Conservation (phyloP, 805 yeast species). For the Teunomyces stri region DNA sequence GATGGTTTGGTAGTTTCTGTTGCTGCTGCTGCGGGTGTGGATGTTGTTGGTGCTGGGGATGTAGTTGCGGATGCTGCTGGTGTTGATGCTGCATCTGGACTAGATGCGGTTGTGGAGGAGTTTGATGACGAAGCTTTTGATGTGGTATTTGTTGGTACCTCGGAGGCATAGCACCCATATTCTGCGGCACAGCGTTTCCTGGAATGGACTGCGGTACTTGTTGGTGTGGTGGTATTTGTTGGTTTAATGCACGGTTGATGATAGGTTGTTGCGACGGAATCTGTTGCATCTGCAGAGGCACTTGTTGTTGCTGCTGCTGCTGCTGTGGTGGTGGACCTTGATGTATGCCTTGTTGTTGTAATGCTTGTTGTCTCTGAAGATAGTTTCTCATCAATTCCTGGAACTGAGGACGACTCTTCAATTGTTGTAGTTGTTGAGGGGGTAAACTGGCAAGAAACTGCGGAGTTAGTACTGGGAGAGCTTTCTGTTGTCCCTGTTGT, state of each 20-base stretch:
- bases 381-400: conserved; percentile 40
- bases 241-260: background rate
- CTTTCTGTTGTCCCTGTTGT: conserved; percentile 15
- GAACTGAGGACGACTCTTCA: conserved; percentile 42
- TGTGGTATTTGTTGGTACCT: background rate
- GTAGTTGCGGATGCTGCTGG: conserved; percentile 3
- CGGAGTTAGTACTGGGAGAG: conserved; percentile 25
- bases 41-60: conserved; percentile 8
- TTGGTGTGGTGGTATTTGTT: background rate
- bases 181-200: background rate
- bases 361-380: conserved; percentile 39
- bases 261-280: conserved; percentile 1
- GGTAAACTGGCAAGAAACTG: conserved; percentile 26
- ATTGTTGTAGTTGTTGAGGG: conserved; percentile 43
- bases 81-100: conserved; percentile 17
- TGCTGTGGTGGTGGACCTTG: background rate
- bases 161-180: background rate
- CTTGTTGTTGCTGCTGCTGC: background rate
- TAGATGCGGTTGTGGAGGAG: background rate
- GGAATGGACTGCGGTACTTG: background rate
- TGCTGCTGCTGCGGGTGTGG: conserved; percentile 14
- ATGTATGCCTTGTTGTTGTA: conserved; percentile 8
- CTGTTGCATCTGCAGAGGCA: conserved; percentile 1
- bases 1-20: conserved; percentile 14
- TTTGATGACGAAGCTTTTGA: background rate